These are phyloP conservation scores for Dictyostelium purpureum DNA, from an alignment of 78 protist species.

Conservation along the genomic window DNA sequence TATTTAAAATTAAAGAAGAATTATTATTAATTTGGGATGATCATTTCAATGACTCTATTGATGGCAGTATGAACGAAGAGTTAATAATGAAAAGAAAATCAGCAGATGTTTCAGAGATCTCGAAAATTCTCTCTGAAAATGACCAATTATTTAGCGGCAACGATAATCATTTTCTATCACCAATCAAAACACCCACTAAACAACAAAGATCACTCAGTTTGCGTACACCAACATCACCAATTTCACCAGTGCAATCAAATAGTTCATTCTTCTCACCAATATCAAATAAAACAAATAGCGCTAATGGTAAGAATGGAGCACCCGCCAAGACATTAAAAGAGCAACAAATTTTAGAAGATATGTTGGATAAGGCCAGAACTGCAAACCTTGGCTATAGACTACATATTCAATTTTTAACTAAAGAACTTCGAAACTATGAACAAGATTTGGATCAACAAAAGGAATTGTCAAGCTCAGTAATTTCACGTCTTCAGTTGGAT, in stretches of 20 bases:
- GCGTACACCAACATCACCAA: neutral
- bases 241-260: neutral
- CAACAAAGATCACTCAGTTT: neutral
- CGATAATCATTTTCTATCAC: neutral
- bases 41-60: conserved; percentile 45
- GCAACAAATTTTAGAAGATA: conserved; percentile 45
- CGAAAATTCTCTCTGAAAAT: neutral
- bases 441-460: conserved; percentile 49
- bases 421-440: conserved; percentile 38
- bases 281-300: no score
- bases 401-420: conserved; percentile 45
- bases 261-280: neutral
- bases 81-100: neutral
- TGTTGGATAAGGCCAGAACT: conserved; percentile 62
- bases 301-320: neutral
- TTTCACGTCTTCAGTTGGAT: conserved; percentile 35
- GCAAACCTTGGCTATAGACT: conserved; percentile 58
- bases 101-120: neutral
- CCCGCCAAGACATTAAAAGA: neutral
- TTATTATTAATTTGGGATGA: conserved; percentile 35
- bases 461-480: neutral
- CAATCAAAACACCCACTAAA: neutral
- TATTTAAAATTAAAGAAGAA: conserved; percentile 42
- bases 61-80: neutral
- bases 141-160: neutral